Evolutionary conservation across 1,284 basidiomycete genomes (phyloP).

Genomic region (Sanguinoderma infundibulare): DNA sequence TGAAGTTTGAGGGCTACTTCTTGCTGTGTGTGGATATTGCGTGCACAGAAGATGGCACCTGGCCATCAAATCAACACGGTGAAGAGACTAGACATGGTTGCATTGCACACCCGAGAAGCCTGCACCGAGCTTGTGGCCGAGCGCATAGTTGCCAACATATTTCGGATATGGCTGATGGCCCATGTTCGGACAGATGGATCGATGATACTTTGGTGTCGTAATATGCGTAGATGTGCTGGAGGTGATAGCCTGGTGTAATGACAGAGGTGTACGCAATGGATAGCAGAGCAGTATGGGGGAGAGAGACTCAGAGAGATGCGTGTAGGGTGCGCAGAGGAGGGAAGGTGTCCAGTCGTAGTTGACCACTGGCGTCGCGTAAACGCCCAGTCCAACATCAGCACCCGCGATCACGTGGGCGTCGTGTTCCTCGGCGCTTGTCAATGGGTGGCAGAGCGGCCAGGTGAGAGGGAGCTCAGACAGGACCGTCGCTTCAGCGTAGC

Average conservation of each 20-base stretch:
- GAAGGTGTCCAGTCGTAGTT: background rate
- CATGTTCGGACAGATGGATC: constrained; percentile 12
- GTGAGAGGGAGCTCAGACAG: too few relatives aligned
- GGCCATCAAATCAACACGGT: background rate
- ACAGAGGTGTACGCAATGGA: background rate
- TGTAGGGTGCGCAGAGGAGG: constrained; percentile 3
- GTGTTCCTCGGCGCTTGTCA: constrained; percentile 17
- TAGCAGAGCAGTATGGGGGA: background rate
- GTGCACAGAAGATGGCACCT: constrained; percentile 73
- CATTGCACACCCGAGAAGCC: constrained; percentile 39
- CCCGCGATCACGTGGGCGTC: constrained; percentile 35
- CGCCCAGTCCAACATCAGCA: constrained; percentile 27
- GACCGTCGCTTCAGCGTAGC: too few relatives aligned
- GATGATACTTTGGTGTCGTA: constrained; percentile 7
- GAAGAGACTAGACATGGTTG: background rate
- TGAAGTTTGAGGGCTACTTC: constrained; percentile 77
- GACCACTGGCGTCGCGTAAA: constrained; percentile 18
- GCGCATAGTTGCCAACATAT: constrained; percentile 37
- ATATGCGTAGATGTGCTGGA: constrained; percentile 9
- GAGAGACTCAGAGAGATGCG: background rate
- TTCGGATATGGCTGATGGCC: constrained; percentile 26
- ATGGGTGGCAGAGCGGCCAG: background rate
- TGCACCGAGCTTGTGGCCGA: constrained; percentile 38
- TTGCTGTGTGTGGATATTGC: constrained; percentile 56
- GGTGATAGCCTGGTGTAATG: background rate